Conservation (phyloP, 1,139 yeast genomes). For the Diutina sp. region DNA sequence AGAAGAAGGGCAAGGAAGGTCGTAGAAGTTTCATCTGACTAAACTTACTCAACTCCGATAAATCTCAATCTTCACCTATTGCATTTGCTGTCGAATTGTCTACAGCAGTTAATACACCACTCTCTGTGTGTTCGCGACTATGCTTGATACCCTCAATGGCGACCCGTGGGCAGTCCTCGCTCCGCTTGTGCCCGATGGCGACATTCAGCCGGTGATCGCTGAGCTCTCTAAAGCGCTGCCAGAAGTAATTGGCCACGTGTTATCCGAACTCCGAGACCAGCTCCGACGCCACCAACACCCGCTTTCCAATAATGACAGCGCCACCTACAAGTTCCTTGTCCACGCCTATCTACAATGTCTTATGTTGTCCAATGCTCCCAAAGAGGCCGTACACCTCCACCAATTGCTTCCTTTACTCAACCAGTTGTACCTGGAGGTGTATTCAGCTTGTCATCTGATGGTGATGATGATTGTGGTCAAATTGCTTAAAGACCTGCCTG, state of each 20-base stretch:
- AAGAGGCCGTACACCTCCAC: constrained; percentile 10
- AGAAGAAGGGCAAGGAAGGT: too few relatives aligned
- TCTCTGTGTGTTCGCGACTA: not conserved
- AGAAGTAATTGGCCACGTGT: not conserved
- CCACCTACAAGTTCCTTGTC: constrained; percentile 3
- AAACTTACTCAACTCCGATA: not conserved
- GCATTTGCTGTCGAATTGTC: too few relatives aligned
- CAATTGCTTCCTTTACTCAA: constrained; percentile 15
- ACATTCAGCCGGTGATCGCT: not conserved
- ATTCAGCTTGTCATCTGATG: constrained; percentile 8
- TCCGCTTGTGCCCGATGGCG: not conserved
- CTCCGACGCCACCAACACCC: constrained; percentile 5
- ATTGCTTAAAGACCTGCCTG: constrained; percentile 10
- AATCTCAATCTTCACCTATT: too few relatives aligned
- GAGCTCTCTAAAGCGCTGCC: not conserved
- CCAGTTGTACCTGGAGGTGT: constrained; percentile 10
- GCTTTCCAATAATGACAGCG: constrained; percentile 7
- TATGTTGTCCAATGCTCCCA: constrained; percentile 10
- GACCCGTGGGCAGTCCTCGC: not conserved
- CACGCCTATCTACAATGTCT: constrained; percentile 10
- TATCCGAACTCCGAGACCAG: not conserved
- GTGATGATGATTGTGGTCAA: constrained; percentile 16
- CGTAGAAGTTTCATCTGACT: too few relatives aligned
- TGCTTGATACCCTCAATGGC: not conserved
- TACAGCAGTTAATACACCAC: too few relatives aligned